These are phyloP conservation scores for Firmiana major DNA, from an alignment of 345 rosid species.

Conservation along the genomic window DNA sequence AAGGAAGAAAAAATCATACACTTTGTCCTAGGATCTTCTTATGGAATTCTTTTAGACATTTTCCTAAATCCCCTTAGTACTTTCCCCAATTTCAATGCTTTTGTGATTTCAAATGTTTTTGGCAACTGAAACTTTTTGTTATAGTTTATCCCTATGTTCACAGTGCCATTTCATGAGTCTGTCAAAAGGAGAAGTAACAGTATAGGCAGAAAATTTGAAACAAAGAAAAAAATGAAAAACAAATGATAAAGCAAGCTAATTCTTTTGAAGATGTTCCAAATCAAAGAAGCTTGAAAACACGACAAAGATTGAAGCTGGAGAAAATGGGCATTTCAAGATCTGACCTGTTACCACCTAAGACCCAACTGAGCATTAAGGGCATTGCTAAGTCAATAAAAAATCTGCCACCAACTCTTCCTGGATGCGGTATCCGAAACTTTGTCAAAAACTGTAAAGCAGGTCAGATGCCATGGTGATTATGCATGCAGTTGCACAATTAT, in stretches of 20 bases:
- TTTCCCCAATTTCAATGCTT: neutral
- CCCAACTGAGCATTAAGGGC: conserved; percentile 90
- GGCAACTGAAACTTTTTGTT: no score
- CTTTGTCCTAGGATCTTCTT: neutral
- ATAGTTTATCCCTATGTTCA: neutral
- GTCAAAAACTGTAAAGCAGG: conserved; percentile 63
- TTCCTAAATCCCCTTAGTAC: neutral
- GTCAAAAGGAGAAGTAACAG: neutral
- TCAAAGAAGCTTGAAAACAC: neutral
- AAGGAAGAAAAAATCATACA: neutral
- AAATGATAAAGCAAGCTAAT: neutral
- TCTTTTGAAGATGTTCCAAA: neutral
- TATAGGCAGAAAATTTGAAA: neutral
- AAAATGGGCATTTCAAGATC: conserved; percentile 13
- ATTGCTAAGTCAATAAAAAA: conserved; percentile 68
- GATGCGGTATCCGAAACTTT: conserved; percentile 83
- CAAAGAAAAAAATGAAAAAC: neutral
- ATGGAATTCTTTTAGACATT: neutral
- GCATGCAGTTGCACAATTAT: neutral
- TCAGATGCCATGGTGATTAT: conserved; percentile 18
- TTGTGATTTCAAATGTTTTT: neutral
- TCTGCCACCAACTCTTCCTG: conserved; percentile 86
- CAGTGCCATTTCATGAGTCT: neutral
- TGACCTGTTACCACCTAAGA: conserved; percentile 92
- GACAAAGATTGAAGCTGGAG: neutral